These are phyloP conservation scores for Penicillium psychrosexuale DNA, from an alignment of 2,329 filamentous ascomycete genomes.

Conservation along the genomic window DNA sequence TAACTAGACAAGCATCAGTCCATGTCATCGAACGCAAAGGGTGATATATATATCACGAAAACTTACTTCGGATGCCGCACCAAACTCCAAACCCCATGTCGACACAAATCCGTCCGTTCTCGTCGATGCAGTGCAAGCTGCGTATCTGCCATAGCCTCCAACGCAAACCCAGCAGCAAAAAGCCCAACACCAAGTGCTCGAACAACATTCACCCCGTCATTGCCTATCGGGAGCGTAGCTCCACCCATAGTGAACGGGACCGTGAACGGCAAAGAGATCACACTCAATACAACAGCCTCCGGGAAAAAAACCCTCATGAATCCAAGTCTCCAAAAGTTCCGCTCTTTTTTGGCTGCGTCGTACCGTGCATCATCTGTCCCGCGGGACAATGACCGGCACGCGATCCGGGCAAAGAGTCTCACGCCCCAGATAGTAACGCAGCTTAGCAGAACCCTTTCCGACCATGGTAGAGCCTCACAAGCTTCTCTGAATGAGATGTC, in stretches of 20 bases:
- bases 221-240: conserved; percentile 32
- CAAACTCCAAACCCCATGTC: conserved; percentile 60
- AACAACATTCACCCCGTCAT: conserved; percentile 20
- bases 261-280: conserved; percentile 58
- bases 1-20: conserved; percentile 45
- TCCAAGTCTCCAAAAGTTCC: conserved; percentile 58
- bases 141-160: conserved; percentile 57
- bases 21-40: neutral
- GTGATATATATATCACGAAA: neutral
- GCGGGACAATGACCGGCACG: conserved; percentile 48
- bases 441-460: conserved; percentile 55
- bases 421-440: conserved; percentile 59
- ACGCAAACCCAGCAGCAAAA: conserved; percentile 55
- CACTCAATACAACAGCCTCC: conserved; percentile 55
- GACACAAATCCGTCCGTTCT: conserved; percentile 45
- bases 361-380: conserved; percentile 58
- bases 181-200: conserved; percentile 52
- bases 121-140: conserved; percentile 54
- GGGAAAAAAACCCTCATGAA: conserved; percentile 56
- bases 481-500: conserved; percentile 48
- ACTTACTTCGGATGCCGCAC: conserved; percentile 61
- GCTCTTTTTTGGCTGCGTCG: conserved; percentile 49
- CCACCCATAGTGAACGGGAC: conserved; percentile 47
- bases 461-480: conserved; percentile 50
- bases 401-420: conserved; percentile 56